phyloP scores from a whole-genome alignment of 208 protist genomes.

The Acanthamoeba royreba region DNA sequence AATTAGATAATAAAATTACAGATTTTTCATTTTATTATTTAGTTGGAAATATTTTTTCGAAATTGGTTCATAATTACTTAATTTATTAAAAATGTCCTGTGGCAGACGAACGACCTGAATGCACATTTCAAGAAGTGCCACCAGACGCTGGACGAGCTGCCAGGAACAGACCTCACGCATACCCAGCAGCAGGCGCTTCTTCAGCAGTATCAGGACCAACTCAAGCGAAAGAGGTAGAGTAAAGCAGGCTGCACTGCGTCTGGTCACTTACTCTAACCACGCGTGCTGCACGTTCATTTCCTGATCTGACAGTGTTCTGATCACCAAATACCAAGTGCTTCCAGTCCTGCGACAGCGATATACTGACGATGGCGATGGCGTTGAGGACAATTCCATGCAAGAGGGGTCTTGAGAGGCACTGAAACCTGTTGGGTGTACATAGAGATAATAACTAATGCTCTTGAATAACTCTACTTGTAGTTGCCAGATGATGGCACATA shows the following conservation, averaged over 20 bases:
- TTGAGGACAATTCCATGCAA: not conserved
- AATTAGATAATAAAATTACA: too few relatives aligned
- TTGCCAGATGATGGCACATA: too few relatives aligned
- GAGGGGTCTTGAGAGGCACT: not conserved
- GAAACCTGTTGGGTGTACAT: too few relatives aligned
- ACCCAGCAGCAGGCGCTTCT: not conserved
- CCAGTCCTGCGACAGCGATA: not conserved
- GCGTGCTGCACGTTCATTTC: not conserved
- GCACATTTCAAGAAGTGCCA: slow-evolving; percentile 4
- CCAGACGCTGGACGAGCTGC: not conserved
- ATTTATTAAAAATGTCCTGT: not conserved
- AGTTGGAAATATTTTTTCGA: too few relatives aligned
- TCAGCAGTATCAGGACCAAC: not conserved
- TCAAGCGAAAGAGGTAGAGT: slow-evolving; percentile 33
- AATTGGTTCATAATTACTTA: too few relatives aligned
- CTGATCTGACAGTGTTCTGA: not conserved
- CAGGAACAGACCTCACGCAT: not conserved
- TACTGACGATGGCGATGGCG: not conserved
- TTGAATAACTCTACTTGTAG: too few relatives aligned
- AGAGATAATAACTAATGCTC: too few relatives aligned
- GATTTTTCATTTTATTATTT: too few relatives aligned
- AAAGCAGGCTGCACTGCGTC: not conserved
- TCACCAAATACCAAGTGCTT: not conserved
- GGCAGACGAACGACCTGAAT: not conserved
- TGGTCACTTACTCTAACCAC: not conserved